A percentile compares a stretch with the other conserved stretches of the same genome.
phyloP scores from a whole-genome alignment of 108 stramenopile species.

The Cylindrotheca fusiformis region DNA sequence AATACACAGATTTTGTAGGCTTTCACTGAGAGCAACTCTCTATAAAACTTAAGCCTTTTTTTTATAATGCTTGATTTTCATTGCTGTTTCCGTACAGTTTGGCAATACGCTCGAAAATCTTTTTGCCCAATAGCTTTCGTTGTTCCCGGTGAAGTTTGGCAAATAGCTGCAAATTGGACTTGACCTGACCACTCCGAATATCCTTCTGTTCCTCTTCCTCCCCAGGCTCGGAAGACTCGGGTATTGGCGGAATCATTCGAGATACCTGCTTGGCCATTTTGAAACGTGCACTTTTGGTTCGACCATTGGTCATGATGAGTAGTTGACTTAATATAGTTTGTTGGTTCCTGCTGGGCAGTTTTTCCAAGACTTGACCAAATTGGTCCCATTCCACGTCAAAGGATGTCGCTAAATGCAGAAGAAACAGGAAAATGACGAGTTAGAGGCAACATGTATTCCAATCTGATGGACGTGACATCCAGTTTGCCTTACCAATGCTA shows the following conservation, averaged over 20 bases:
- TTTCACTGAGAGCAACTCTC: too few species aligned
- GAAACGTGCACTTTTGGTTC: conserved; percentile 4
- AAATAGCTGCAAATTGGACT: background rate
- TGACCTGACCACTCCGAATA: background rate
- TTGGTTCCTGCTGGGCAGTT: conserved; percentile 1
- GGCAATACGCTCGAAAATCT: background rate
- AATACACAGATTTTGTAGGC: too few species aligned
- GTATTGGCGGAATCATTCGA: background rate
- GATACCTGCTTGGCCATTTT: conserved; percentile 7
- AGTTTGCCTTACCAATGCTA: background rate
- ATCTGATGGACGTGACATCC: too few species aligned
- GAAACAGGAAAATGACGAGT: background rate
- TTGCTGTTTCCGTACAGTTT: background rate
- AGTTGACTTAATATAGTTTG: conserved; percentile 7
- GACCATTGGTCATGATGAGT: conserved; percentile 10
- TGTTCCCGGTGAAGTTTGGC: conserved; percentile 1
- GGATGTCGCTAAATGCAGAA: conserved; percentile 24
- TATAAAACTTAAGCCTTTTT: too few species aligned
- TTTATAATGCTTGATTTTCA: too few species aligned
- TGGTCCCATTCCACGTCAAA: conserved; percentile 49
- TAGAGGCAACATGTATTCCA: too few species aligned
- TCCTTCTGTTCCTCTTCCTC: background rate
- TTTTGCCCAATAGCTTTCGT: conserved; percentile 12
- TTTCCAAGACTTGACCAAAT: conserved; percentile 4
- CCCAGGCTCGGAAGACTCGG: background rate